These are phyloP conservation scores for Colletotrichum sp. DNA, from an alignment of 2,329 filamentous ascomycete genomes.

Conservation along the genomic window DNA sequence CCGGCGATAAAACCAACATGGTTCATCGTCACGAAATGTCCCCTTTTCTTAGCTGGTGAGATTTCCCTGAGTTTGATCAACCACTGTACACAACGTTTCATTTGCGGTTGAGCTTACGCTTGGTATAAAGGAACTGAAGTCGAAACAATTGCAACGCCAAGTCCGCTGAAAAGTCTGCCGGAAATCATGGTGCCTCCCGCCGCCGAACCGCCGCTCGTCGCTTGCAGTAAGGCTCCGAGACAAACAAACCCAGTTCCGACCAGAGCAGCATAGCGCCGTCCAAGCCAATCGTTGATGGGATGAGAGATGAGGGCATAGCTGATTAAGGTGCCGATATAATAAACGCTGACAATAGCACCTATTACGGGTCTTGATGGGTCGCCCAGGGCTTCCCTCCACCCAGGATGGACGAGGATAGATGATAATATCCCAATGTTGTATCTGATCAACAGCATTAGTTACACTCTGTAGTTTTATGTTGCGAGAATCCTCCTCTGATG, in stretches of 20 bases:
- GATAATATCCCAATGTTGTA: conserved; percentile 65
- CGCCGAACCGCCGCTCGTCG: conserved; percentile 41
- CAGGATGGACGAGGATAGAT: conserved; percentile 60
- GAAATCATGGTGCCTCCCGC: conserved; percentile 54
- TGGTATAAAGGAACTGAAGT: conserved; percentile 64
- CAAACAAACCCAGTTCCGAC: conserved; percentile 50
- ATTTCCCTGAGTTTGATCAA: conserved; percentile 49
- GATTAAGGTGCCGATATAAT: conserved; percentile 61
- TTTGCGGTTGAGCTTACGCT: conserved; percentile 38
- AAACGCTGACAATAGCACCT: conserved; percentile 60
- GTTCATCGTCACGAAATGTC: conserved; percentile 63
- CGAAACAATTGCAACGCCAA: conserved; percentile 60
- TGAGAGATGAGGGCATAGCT: conserved; percentile 62
- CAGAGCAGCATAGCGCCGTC: conserved; percentile 56
- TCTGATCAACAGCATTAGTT: conserved; percentile 28
- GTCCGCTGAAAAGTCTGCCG: conserved; percentile 56
- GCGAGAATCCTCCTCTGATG: neutral
- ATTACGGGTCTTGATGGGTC: conserved; percentile 47
- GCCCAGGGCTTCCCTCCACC: conserved; percentile 53
- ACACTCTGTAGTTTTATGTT: neutral
- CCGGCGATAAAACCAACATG: conserved; percentile 63
- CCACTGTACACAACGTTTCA: neutral
- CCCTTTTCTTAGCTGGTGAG: conserved; percentile 56
- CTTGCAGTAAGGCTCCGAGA: conserved; percentile 54
- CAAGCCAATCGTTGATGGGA: conserved; percentile 53